Evolutionary conservation across 371 early-diverging fungal genomes (phyloP), one percentile per base, ranked within the genome.

Genomic region (Syncephalastrum sp.): DNA sequence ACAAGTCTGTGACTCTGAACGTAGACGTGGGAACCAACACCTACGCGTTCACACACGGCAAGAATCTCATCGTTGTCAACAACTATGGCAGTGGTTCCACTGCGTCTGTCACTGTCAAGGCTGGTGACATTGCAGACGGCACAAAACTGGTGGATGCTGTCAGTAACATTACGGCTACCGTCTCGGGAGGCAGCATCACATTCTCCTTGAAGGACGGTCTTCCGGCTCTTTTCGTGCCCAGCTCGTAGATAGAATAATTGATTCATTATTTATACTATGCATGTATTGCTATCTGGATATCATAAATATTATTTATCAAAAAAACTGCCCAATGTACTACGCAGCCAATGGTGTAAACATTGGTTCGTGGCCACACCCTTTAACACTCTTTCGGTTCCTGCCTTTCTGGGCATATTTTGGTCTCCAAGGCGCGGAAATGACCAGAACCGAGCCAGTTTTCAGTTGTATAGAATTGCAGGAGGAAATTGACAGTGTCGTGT

Each of bases 1-100:
- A 42, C 43, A 53, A 55, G 43, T 50, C 25, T 0, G 56, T 59
- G 3, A 16, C 13, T 4, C 51, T 61, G 50, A 42, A 45, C 17
- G 47, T 67, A 17, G 53, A 55, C 24, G 59, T 59, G 1, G 45
- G 42, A 3, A 50, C 58, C 46, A 64, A 57, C 19, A 41, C 56
- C n/a, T 68, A 64, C 53, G 61, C 62, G 1, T 68, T 68, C 43
- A 52, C 53, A 6, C 60, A 64, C 8, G 69, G 69, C 42, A 41
- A 42, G 13, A 55, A 51, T 2, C 42, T 68, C 14, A 62, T 64
- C 2, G 65, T 68, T 1, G 47, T 68, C 23, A 68, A 64, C 33
- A 64, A 68, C 42, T 58, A 64, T 47, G 69, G 69, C 12, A 51
- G 48, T 13, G 61, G 69, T 4, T 29, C 62, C 5, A 47, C 56